Conservation (phyloP, 768 basidiomycete species). For the Leccinellum albellum region DNA sequence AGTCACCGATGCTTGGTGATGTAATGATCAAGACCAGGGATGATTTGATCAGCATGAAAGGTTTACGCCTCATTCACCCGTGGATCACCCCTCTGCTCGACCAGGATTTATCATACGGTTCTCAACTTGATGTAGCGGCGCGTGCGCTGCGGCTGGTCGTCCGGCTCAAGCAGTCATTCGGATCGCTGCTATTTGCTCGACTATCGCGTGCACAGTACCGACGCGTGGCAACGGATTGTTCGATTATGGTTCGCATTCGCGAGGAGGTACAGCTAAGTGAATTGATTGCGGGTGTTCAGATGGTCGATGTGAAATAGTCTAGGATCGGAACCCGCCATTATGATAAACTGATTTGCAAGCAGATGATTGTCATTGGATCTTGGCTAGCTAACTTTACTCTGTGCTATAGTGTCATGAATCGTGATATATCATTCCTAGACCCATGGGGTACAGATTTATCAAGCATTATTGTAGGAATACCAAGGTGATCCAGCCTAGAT, state of each 20-base stretch:
- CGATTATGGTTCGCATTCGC: slow-evolving; percentile 3
- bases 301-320: neutral
- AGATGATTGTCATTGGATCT: neutral
- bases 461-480: too few relatives aligned
- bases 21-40: neutral
- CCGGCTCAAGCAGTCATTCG: slow-evolving; percentile 6
- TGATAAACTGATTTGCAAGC: neutral
- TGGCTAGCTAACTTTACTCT: too few relatives aligned
- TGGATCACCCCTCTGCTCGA: neutral
- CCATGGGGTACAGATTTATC: too few relatives aligned
- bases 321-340: neutral
- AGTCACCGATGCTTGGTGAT: neutral
- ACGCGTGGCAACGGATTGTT: slow-evolving; percentile 11
- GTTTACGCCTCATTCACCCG: neutral
- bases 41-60: neutral
- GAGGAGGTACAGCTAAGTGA: neutral
- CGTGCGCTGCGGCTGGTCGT: neutral
- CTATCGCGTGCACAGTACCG: neutral
- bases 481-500: too few relatives aligned
- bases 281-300: neutral
- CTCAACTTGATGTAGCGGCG: neutral
- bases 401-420: too few relatives aligned
- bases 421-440: too few relatives aligned
- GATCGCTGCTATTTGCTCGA: slow-evolving; percentile 2
- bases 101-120: neutral